Evolutionary conservation across 495 filamentous ascomycete genomes (phyloP), one percentile per base, ranked within the genome.

Genomic region (Aspergillus steynii): DNA sequence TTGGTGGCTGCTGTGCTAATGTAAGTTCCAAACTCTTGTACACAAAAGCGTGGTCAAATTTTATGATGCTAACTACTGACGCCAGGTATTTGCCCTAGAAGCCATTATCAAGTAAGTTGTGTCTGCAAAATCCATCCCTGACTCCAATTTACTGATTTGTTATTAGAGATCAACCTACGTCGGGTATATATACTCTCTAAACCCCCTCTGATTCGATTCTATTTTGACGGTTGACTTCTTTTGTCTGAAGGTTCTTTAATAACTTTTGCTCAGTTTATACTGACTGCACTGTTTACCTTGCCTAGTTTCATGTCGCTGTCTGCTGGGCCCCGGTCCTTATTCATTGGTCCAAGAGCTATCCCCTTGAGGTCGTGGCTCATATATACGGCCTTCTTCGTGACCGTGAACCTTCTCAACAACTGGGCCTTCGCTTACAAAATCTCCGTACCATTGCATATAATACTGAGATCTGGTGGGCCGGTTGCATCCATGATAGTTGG

Each of bases 1-100:
- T 99, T 71, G 95, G 96, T 46, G 95, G 95, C 42, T 99, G 95
- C 71, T 99, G 95, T 80, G 92, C 93, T 32, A 99, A 98, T 81
- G 95, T 99, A 73, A 75, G 83, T 79, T 32, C 26, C 37, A 14
- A 1, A 1, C 14, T 8, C 3, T 32, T 42, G 37, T 42, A 42
- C 12, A 14, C 37, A 4, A 42, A 42, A 20, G 20, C 20, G 37
- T 12, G 1, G 12, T 15, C 37, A 12, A 42, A 42, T 42, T 14
- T 3, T 49, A 55, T 56, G 58, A 66, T 69, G 58, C 71, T 63
- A 58, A 65, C 51, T 57, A 29, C 60, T 60, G n/a, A 29, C 32
- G 26, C 59, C 9, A 93, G 90, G 90, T 93, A 31, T 98, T 96
- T 77, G 90, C 93, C 7, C 86, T 99, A 47, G 95, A 99, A 73